Evolutionary conservation across 2,329 filamentous ascomycete genomes (phyloP).

Genomic region (Paraphoma sp.): DNA sequence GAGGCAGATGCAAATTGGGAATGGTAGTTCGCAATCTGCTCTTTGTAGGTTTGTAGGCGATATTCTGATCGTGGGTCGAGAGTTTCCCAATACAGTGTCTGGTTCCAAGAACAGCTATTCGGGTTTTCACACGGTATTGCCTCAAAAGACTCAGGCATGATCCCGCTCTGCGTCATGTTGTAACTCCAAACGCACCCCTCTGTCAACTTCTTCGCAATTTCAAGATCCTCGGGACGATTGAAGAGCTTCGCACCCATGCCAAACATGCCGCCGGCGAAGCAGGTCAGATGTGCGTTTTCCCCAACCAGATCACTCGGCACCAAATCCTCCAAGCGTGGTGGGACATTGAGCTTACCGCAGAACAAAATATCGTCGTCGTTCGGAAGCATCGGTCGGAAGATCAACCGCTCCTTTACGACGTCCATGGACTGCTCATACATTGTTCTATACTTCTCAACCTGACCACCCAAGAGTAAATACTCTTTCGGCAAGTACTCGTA

Average conservation of each 20-base stretch:
- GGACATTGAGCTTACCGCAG: slow-evolving; percentile 46
- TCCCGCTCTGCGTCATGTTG: slow-evolving; percentile 61
- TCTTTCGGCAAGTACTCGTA: slow-evolving; percentile 57
- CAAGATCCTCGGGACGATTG: slow-evolving; percentile 59
- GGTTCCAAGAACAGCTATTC: slow-evolving; percentile 53
- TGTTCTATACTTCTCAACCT: slow-evolving; percentile 55
- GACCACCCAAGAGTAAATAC: slow-evolving; percentile 55
- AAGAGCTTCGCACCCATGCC: slow-evolving; percentile 71
- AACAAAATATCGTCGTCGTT: slow-evolving; percentile 54
- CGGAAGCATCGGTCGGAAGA: slow-evolving; percentile 60
- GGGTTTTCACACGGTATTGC: slow-evolving; percentile 55
- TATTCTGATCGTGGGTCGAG: slow-evolving; percentile 46
- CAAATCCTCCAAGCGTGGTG: slow-evolving; percentile 31
- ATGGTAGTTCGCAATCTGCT: slow-evolving; percentile 45
- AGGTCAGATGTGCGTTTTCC: slow-evolving; percentile 68
- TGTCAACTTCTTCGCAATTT: slow-evolving; percentile 64
- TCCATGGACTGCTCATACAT: slow-evolving; percentile 63
- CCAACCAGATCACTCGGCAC: slow-evolving; percentile 35
- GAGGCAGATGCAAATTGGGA: slow-evolving; percentile 41
- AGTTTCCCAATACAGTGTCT: slow-evolving; percentile 51
- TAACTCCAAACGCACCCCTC: slow-evolving; percentile 71
- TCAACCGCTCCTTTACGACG: slow-evolving; percentile 53
- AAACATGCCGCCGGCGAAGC: slow-evolving; percentile 75
- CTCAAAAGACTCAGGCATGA: slow-evolving; percentile 67
- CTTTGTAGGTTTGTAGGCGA: slow-evolving; percentile 31